Base-by-base conservation (phyloP, 805 yeast genomes). In the Wickerhamiella allomyrinae region DNA sequence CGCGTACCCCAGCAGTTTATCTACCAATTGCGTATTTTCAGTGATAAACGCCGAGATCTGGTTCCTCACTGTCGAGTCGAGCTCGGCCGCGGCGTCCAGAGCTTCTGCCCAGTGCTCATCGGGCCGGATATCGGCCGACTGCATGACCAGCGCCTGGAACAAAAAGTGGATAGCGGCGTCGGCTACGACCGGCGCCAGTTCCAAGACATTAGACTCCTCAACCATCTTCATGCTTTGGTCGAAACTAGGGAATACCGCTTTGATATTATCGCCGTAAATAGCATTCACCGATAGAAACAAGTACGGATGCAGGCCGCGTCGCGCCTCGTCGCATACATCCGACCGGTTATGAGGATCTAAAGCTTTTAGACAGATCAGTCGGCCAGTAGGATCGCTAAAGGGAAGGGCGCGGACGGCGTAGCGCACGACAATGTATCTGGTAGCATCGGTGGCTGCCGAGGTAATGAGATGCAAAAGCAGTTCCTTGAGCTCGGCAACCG, bases 251-350 rank as follows among this genome's bases (percentile, higher is more conserved):
- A 84, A 77, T 14, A 51, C 49, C 1, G 67, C 58, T 0, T 51
- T 55, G 9, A 66, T 61, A 7, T 52, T 49, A 9, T 49, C 49
- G 3, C 59, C 58, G 2, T 58, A 53, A 1, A 74, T 76, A 0
- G 79, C 65, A 40, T 63, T 69, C 25, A 66, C 59, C 3, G 78
- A 60, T 37, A 70, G 70, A 55, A 76, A 81, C 84, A 87, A 79
- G 57, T 80, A 73, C 0, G 95, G 95, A 57, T 85, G 77, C 22
- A 89, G 61, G 0, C 96, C 96, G 47, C 74, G 75, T 5, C 57
- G 58, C 0, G 95, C 79, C 56, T 85, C 95, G 52, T 85, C 94
- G 2, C 78, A 64, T 0, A 83, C 75, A 50, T 84, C 94, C 2
- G 82, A 67, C 43, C 78, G 68, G 49, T 81, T 81, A 2, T 56